A percentile compares a stretch with the other conserved stretches of the same genome.
phyloP scores from a whole-genome alignment of 306 rosid genomes.

The Adenanthera pavonina region DNA sequence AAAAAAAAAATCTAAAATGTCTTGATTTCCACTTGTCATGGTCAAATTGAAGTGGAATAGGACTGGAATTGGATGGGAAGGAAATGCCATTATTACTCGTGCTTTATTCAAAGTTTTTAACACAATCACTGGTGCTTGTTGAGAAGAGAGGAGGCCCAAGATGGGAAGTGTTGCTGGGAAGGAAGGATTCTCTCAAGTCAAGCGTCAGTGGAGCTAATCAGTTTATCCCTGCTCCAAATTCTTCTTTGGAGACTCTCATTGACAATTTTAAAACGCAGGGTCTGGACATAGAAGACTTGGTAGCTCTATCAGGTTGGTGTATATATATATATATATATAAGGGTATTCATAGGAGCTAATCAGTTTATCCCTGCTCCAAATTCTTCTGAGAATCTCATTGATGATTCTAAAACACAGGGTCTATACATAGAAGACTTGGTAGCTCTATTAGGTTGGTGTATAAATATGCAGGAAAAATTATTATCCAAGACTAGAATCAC shows the following conservation, averaged over 20 bases:
- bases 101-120: neutral
- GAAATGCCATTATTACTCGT: neutral
- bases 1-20: neutral
- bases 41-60: neutral
- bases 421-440: too few species aligned
- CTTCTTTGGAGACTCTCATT: constrained; percentile 70
- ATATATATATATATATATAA: constrained; percentile 10
- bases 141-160: constrained; percentile 85
- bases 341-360: too few species aligned
- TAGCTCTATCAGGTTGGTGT: constrained; percentile 63
- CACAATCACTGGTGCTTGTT: neutral
- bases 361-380: too few species aligned
- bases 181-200: constrained; percentile 82
- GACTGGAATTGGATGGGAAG: neutral
- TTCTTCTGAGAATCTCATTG: too few species aligned
- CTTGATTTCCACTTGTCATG: neutral
- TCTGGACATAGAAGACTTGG: constrained; percentile 70
- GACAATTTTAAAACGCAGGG: constrained; percentile 71
- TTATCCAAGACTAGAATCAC: too few species aligned
- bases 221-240: constrained; percentile 84
- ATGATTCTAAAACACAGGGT: too few species aligned
- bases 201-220: constrained; percentile 78
- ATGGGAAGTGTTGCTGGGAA: constrained; percentile 75
- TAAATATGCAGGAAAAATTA: too few species aligned
- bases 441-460: too few species aligned